Conservation (phyloP, 1,284 basidiomycete species). For the Ceratobasidium sp. region DNA sequence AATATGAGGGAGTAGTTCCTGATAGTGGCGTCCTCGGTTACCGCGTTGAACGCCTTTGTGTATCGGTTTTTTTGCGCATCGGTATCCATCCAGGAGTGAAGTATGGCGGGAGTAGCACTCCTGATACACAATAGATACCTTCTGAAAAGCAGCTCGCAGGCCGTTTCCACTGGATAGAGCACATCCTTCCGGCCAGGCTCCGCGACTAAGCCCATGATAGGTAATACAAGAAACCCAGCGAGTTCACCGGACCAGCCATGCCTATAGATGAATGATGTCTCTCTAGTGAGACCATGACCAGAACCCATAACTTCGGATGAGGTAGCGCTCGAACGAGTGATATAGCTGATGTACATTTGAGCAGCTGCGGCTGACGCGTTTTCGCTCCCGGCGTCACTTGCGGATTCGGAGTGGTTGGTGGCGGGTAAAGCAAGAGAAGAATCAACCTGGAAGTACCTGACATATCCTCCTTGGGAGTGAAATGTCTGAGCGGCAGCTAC, state of each 20-base stretch:
- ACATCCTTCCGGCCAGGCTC: too few species aligned
- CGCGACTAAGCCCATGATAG: too few species aligned
- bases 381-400: too few species aligned
- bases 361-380: too few species aligned
- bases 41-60: background rate
- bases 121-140: too few species aligned
- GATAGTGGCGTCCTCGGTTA: background rate
- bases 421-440: background rate
- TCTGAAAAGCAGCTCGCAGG: background rate
- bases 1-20: background rate
- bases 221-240: background rate
- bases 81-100: background rate
- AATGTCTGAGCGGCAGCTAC: background rate
- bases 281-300: background rate
- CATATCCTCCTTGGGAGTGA: background rate
- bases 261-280: background rate
- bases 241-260: background rate
- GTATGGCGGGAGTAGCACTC: too few species aligned
- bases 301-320: background rate
- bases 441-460: background rate
- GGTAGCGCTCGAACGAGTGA: background rate
- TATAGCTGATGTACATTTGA: background rate
- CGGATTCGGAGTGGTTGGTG: background rate
- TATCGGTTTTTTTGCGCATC: background rate
- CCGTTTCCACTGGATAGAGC: background rate